Base-by-base conservation (phyloP, 2,329 filamentous ascomycete genomes). In the Colletotrichum sp. region DNA sequence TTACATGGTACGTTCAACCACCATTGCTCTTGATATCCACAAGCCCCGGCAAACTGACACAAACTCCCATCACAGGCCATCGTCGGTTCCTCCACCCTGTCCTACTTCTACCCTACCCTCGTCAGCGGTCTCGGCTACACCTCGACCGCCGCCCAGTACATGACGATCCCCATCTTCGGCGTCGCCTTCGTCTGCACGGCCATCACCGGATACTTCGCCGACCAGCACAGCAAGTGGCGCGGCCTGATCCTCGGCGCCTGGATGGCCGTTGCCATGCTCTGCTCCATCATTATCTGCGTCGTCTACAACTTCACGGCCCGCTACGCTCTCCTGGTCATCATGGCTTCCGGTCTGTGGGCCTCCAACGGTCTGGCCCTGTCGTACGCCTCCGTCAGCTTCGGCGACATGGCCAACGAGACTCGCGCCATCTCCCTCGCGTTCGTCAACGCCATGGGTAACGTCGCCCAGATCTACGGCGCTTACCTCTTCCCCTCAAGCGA, bases 391-490 rank as follows among this genome's bases (percentile, higher is more conserved):
- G 85, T 86, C 0, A 88, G 86, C 0, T 90, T 91, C 75, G 85
- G 84, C 2, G 78, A 82, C 18, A 87, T 90, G 83, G 81, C 83
- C 24, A 84, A 83, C 1, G 88, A 90, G 76, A 84, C 84, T 3
- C 80, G 87, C 84, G 86, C 69, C 82, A 88, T 72, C 31, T 71
- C 82, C 83, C 59, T 78, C 4, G 89, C 88, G 2, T 79, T 90
- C 8, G 86, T 90, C 64, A 90, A 90, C 76, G 87, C 87, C 1
- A 82, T 90, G 77, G 89, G 87, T 4, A 90, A 90, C 70, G 78
- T 90, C 3, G 87, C 88, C 0, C 87, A 89, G 74, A 90, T 91
- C 11, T 90, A 90, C 70, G 88, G 89, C 12, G 84, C 87, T 78
- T 86, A 89, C 75, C 76, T 90, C 4, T 90, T 89, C 79, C 89